phyloP scores from a whole-genome alignment of 352 stramenopile species.

The Phytophthora nicotianae region DNA sequence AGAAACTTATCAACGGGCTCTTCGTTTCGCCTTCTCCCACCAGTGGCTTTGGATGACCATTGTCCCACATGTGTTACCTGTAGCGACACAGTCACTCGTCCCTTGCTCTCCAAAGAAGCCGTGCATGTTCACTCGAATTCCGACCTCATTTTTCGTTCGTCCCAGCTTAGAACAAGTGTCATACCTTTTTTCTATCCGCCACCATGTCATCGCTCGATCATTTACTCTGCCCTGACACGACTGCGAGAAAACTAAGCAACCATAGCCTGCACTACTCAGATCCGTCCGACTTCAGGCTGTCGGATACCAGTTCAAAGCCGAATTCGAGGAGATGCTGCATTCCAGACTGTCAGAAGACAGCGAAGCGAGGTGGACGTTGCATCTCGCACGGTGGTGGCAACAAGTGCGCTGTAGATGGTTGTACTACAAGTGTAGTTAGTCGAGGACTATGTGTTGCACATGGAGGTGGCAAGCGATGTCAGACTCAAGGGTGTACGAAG shows the following conservation, averaged over 20 bases:
- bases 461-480: conserved; percentile 56
- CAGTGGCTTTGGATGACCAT: conserved; percentile 20
- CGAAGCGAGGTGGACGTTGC: conserved; percentile 52
- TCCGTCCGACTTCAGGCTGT: neutral
- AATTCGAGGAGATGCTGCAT: conserved; percentile 38
- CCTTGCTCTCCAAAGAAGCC: conserved; percentile 9
- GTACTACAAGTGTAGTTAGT: conserved; percentile 54
- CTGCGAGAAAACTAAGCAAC: neutral
- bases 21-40: conserved; percentile 33
- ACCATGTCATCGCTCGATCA: conserved; percentile 29
- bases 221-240: conserved; percentile 13
- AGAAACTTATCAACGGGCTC: conserved; percentile 32
- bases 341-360: conserved; percentile 47
- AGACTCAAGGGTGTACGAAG: conserved; percentile 29
- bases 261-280: neutral
- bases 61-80: conserved; percentile 17
- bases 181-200: neutral
- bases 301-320: conserved; percentile 2
- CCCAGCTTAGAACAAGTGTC: neutral
- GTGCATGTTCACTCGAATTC: neutral
- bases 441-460: conserved; percentile 61
- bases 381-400: conserved; percentile 58
- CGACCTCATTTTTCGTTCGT: neutral
- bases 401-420: conserved; percentile 52
- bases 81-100: conserved; percentile 11